phyloP scores from a whole-genome alignment of 306 rosid genomes.

The Rubus parviflorus region DNA sequence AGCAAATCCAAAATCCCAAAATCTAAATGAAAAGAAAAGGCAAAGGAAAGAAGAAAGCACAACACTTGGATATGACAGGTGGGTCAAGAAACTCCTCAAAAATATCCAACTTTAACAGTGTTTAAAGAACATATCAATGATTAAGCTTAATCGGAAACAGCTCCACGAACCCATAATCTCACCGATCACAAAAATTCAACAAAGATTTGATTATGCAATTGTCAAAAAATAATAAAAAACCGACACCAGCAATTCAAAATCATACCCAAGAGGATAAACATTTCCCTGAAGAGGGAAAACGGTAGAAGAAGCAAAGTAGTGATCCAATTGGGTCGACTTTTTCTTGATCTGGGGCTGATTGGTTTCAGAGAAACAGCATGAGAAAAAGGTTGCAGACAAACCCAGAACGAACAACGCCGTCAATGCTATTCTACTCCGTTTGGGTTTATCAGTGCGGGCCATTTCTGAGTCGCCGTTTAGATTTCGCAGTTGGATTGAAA shows the following conservation, averaged over 20 bases:
- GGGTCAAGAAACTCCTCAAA: not conserved
- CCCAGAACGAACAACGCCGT: constrained; percentile 25
- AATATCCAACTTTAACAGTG: not conserved
- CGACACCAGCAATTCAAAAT: not conserved
- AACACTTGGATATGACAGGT: not conserved
- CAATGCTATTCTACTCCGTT: constrained; percentile 19
- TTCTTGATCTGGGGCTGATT: constrained; percentile 21
- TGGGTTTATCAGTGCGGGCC: constrained; percentile 10
- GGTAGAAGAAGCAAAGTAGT: constrained; percentile 28
- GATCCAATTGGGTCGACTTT: not conserved
- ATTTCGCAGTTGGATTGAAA: not conserved
- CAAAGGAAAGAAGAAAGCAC: not conserved
- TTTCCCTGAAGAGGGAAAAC: constrained; percentile 55
- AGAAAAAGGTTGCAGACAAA: constrained; percentile 29
- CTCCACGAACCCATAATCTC: not conserved
- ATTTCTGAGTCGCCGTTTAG: not conserved
- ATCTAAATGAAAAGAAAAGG: not conserved
- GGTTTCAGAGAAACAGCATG: constrained; percentile 38
- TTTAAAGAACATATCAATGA: not conserved
- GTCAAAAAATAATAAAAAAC: not conserved
- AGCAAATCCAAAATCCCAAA: not conserved
- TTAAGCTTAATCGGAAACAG: constrained; percentile 7
- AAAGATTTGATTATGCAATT: not conserved
- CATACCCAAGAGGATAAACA: constrained; percentile 81
- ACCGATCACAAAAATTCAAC: not conserved